These are phyloP conservation scores for Citrus glauca DNA, from an alignment of 345 rosid genomes.

Conservation along the genomic window DNA sequence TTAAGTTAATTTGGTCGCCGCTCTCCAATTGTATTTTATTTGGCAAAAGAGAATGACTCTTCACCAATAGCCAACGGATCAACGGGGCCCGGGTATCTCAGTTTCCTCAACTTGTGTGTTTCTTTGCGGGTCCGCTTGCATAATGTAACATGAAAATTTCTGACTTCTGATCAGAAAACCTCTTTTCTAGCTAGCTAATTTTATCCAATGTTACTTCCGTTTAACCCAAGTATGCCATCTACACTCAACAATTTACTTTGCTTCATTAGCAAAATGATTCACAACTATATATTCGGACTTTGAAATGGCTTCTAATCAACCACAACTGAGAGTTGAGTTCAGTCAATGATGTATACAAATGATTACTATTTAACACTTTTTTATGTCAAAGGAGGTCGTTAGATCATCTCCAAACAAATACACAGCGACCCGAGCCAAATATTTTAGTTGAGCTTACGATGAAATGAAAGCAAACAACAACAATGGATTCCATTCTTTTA, in stretches of 20 bases:
- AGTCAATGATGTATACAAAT: neutral
- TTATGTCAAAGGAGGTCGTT: neutral
- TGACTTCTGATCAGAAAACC: neutral
- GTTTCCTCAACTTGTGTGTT: neutral
- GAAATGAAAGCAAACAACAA: neutral
- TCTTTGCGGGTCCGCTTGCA: neutral
- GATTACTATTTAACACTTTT: neutral
- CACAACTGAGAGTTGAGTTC: neutral
- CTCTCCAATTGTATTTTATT: neutral
- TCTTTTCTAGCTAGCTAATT: neutral
- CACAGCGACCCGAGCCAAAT: neutral
- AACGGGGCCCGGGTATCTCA: neutral
- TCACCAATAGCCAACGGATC: constrained; percentile 22
- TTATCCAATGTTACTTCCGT: neutral
- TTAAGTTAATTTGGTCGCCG: neutral
- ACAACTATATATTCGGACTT: neutral
- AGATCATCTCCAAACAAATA: neutral
- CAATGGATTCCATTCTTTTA: neutral
- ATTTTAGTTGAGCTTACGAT: neutral
- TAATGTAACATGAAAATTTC: neutral
- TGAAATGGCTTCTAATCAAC: neutral
- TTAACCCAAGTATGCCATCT: neutral
- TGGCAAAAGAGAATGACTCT: constrained; percentile 23
- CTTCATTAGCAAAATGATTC: neutral
- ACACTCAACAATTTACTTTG: neutral